These are phyloP conservation scores for Mycena albidolilacea DNA, from an alignment of 768 basidiomycete genomes.

Conservation along the genomic window DNA sequence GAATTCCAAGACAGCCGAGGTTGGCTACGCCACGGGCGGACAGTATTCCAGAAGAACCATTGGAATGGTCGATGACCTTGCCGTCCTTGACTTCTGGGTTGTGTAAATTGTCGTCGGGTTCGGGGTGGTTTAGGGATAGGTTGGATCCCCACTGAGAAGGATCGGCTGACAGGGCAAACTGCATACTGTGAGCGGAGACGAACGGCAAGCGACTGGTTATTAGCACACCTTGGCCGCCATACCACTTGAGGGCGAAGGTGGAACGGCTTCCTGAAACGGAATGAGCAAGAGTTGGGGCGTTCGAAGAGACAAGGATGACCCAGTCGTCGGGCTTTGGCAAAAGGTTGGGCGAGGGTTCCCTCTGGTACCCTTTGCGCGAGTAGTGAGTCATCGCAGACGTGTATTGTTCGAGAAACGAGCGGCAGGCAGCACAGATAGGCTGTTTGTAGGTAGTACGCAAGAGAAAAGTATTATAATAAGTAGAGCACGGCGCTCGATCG, in stretches of 20 bases:
- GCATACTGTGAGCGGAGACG: neutral
- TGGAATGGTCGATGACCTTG: constrained; percentile 73
- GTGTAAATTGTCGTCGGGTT: constrained; percentile 79
- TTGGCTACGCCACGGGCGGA: constrained; percentile 9
- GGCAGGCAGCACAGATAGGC: neutral
- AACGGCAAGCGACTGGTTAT: neutral
- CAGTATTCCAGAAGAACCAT: constrained; percentile 63
- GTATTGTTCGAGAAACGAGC: constrained; percentile 10
- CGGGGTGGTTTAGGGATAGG: constrained; percentile 61
- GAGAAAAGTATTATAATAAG: too few relatives aligned
- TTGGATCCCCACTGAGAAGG: constrained; percentile 81
- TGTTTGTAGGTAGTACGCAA: neutral
- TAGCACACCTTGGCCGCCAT: constrained; percentile 25
- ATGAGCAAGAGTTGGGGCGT: constrained; percentile 1
- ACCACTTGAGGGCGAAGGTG: constrained; percentile 3
- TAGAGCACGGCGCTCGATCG: too few relatives aligned
- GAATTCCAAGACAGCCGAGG: constrained; percentile 57
- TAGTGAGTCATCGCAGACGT: constrained; percentile 3
- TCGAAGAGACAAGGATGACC: neutral
- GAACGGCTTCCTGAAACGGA: neutral
- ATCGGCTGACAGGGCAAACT: constrained; percentile 84
- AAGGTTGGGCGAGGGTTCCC: constrained; percentile 13
- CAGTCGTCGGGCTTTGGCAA: constrained; percentile 13
- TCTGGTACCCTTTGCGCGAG: constrained; percentile 6
- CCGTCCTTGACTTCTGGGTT: constrained; percentile 56